Base-by-base conservation (phyloP, 129 eudicot species). In the Arctium lappa region DNA sequence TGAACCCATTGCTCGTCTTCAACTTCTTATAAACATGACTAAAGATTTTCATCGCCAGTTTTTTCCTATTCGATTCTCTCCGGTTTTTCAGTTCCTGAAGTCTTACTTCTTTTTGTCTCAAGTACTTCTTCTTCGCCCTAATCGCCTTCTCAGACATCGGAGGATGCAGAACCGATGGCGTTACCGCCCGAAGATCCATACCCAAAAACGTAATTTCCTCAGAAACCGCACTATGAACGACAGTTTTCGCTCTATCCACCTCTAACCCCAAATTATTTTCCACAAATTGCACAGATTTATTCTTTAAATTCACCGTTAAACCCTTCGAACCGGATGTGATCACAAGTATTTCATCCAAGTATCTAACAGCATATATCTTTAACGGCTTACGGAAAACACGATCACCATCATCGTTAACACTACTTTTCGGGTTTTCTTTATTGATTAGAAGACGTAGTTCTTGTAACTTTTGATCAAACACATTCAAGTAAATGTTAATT, bases 131-230 rank as follows among this genome's bases (percentile, higher is more conserved):
- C 13, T 82, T 86, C 0, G 97, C 99, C 88, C 99, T 83, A 30
- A 91, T 95, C n/a, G 97, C 99, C 89, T 95, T 95, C 68, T 91
- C 92, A 0, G 97, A 88, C 85, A 86, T 88, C 2, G 89, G 86
- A 1, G 94, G 97, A 81, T 85, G 90, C 81, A 95, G 72, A 87
- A 93, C 87, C 0, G 99, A 92, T 56, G 97, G 99, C 0, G 86
- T 82, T 74, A 95, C 99, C 0, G 97, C 97, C 74, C 86, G 97
- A 85, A 95, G 85, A 79, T 90, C 99, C 97, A 92, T 92, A 16
- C 97, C 97, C 87, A 93, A 82, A 81, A 92, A 95, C 22, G 73
- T 87, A 86, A 95, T 88, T 82, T 91, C 94, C 81, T 95, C 99
- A 5, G 94, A 89, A 85, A 87, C 89, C 1, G 99, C 92, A 89